Percentiles rank a stretch among this genome's conserved stretches.
These are phyloP conservation scores for Eucalyptus polybractea DNA, from an alignment of 345 rosid genomes.

Conservation along the genomic window DNA sequence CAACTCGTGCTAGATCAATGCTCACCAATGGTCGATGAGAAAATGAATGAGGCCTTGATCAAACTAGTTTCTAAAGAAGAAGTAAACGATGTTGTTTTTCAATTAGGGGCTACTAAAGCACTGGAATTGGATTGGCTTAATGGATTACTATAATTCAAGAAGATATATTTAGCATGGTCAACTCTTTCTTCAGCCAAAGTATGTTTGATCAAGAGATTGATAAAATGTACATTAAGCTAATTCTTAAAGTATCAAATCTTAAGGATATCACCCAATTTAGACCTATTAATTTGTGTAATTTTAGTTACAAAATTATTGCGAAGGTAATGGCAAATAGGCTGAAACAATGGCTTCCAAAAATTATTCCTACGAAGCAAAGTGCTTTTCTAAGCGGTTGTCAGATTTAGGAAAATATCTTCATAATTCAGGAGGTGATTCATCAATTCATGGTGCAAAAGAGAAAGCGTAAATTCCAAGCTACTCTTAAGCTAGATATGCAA, in stretches of 20 bases:
- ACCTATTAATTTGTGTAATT: not conserved
- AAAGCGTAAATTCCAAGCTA: no score
- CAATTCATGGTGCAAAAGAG: not conserved
- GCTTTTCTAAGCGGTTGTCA: not conserved
- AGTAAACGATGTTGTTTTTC: no score
- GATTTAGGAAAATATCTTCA: not conserved
- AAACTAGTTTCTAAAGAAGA: no score
- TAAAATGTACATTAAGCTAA: not conserved
- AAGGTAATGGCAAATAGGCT: not conserved
- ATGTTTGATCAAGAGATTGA: not conserved
- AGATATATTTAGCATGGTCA: not conserved
- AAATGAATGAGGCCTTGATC: no score
- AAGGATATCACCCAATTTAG: not conserved
- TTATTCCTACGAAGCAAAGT: not conserved
- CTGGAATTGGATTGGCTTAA: not conserved
- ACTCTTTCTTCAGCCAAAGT: not conserved
- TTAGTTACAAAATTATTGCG: not conserved
- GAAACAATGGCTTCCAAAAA: not conserved
- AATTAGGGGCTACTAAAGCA: no score
- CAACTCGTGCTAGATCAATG: no score
- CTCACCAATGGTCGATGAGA: no score
- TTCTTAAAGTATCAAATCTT: not conserved
- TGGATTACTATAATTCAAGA: not conserved
- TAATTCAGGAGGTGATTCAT: not conserved
- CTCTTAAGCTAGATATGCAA: no score